Percentiles rank a stretch among this genome's conserved stretches.
phyloP scores from a whole-genome alignment of 2,329 filamentous ascomycete genomes.

The Alternaria sp. region DNA sequence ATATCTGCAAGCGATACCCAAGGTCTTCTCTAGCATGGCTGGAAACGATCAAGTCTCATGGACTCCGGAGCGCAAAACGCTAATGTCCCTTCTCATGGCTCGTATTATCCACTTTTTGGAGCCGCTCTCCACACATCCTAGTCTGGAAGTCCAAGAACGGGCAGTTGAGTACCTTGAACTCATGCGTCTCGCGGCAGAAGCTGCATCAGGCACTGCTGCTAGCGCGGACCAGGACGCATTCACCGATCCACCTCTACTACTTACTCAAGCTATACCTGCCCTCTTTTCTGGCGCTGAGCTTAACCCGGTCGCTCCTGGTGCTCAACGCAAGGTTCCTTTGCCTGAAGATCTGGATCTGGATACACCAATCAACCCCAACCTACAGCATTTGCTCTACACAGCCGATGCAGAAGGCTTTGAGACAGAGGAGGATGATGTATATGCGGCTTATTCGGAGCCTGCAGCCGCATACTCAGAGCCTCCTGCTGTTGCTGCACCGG shows the following conservation, averaged over 20 bases:
- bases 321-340: constrained; percentile 84
- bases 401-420: constrained; percentile 54
- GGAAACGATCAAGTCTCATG: constrained; percentile 70
- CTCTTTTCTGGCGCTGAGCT: constrained; percentile 87
- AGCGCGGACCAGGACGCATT: constrained; percentile 68
- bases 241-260: constrained; percentile 76
- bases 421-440: constrained; percentile 53
- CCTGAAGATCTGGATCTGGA: constrained; percentile 80
- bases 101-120: constrained; percentile 84
- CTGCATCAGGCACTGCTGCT: constrained; percentile 69
- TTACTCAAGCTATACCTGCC: constrained; percentile 89
- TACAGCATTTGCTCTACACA: constrained; percentile 69
- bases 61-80: constrained; percentile 75
- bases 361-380: constrained; percentile 77
- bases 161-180: constrained; percentile 92
- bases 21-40: constrained; percentile 78
- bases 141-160: constrained; percentile 91
- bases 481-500: constrained; percentile 37
- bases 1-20: constrained; percentile 83
- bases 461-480: constrained; percentile 32
- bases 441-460: constrained; percentile 55
- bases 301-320: constrained; percentile 84
- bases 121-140: constrained; percentile 78
- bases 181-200: constrained; percentile 84
- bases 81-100: constrained; percentile 77